Evolutionary conservation across 2,329 filamentous ascomycete species (phyloP), one percentile per base, ranked within the genome.

Genomic region (Fusarium falciforme): DNA sequence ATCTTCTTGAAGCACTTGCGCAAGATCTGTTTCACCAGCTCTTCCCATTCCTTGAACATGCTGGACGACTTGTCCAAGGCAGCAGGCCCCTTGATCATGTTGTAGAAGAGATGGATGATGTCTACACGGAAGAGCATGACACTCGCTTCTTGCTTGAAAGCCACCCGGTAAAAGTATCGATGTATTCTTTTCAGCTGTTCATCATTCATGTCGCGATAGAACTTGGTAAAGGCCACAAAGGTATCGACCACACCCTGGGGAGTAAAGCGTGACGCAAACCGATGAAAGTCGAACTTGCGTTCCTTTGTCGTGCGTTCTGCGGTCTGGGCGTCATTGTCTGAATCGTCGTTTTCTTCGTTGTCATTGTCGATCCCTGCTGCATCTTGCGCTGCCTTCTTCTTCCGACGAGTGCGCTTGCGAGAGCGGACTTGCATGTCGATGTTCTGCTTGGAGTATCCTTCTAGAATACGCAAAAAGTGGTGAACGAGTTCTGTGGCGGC

Each of bases 391-490:
- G 89, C 89, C 82, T 92, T 92, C 82, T 93, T 93, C 84, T 94
- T 96, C 77, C 89, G 91, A 49, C 92, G 89, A 6, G 91, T 90
- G 58, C 93, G 89, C 73, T 93, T 90, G 70, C 93, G 92, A 1
- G 95, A 97, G 61, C 95, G 93, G 27, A 99, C 91, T 82, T 98
- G 95, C 87, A 99, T 90, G 78, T 98, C 95, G 7, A 93, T 90
- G 77, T 99, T 98, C 79, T 97, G 94, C 81, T 98, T 98, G 0
- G 95, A 96, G 80, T 98, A 99, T 7, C 91, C 90, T 82, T 99
- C 96, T 27, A 99, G 84, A 82, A 98, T 95, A 52, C 95, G 93
- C 62, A 98, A 85, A 80, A 98, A 98, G 62, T 97, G 94, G 79
- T 98, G 95, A 0, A 93, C 89, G 42, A 98, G 90, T 78, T 99